Base-by-base conservation (phyloP, 1,139 yeast genomes). In the Tardiomyces depauwii region DNA sequence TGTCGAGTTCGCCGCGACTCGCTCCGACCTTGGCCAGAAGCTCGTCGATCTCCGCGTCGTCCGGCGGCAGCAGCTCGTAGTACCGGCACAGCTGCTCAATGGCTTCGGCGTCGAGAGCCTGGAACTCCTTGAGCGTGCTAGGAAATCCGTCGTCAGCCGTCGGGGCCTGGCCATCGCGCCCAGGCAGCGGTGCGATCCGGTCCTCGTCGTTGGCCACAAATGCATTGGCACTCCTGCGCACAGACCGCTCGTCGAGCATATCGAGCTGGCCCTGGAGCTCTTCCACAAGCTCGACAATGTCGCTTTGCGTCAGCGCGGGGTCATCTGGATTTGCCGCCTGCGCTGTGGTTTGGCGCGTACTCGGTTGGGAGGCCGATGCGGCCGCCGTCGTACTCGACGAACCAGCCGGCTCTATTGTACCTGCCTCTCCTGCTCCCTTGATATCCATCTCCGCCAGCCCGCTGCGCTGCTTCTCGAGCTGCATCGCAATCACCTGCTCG, bases 221-320 rank as follows among this genome's bases (percentile, higher is more conserved):
- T 18, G 60, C 57, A 49, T 66, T 66, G 19, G 48, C 62, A 2
- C 59, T 56, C 42, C 71, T 57, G 27, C 67, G 59, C 16, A 64
- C 52, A 18, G 64, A 60, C 33, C 65, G 58, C 49, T 71, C 69
- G 43, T 67, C 70, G 28, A 67, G 53, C 38, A 66, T 49, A 45
- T 85, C 93, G 56, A 89, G 71, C 65, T 89, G 96, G 5, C 84
- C 82, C 64, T 88, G 96, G 49, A 89, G 67, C 62, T 89, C 97
- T 6, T 88, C 88, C 12, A 88, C 96, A 42, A 86, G 66, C 57
- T 83, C 87, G 1, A 84, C 86, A 18, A 89, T 68, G 58, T 89
- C 97, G 49, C 84, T 94, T 10, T 30, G 36, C n/a, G 11, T 30
- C 36, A 30, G 36, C 10, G 36, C 10, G 5, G 27, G 28, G 7